phyloP scores from a whole-genome alignment of 2,329 filamentous ascomycete genomes.

The Trichocomaceae sp. region DNA sequence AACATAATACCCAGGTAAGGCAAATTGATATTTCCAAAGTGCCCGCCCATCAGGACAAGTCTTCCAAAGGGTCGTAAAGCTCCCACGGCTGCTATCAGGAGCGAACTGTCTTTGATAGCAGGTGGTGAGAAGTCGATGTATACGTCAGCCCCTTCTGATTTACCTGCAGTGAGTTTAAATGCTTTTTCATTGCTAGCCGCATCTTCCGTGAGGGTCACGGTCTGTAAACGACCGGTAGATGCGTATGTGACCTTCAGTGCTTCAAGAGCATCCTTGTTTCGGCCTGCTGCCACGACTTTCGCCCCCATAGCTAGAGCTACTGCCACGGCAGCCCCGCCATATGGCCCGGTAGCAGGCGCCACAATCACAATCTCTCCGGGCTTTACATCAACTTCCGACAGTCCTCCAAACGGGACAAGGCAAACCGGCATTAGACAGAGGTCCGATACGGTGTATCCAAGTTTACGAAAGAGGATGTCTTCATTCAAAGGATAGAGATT shows the following conservation, averaged over 20 bases:
- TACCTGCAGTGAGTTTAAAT: conserved; percentile 4
- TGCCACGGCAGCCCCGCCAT: conserved; percentile 43
- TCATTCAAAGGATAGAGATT: conserved; percentile 30
- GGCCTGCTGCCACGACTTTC: conserved; percentile 46
- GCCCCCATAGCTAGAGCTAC: conserved; percentile 47
- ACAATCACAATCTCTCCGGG: conserved; percentile 46
- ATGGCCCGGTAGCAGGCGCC: conserved; percentile 45
- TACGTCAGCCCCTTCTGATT: conserved; percentile 12
- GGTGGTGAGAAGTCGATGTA: conserved; percentile 17
- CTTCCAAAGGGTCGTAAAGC: conserved; percentile 12
- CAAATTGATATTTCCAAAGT: background rate
- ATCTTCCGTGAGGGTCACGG: conserved; percentile 5
- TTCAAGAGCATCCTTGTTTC: conserved; percentile 18
- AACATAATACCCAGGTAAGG: conserved; percentile 16
- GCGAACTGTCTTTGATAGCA: conserved; percentile 1
- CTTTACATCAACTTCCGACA: conserved; percentile 37
- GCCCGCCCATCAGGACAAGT: conserved; percentile 3
- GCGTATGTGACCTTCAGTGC: background rate
- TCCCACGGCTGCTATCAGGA: conserved; percentile 7
- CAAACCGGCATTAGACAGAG: conserved; percentile 32
- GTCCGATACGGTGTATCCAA: conserved; percentile 40
- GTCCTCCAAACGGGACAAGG: conserved; percentile 40
- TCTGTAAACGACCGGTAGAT: conserved; percentile 1
- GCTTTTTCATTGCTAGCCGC: background rate
- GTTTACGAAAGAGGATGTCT: conserved; percentile 16